Evolutionary conservation across 2,329 filamentous ascomycete genomes (phyloP).

Genomic region (Alternaria longipes): DNA sequence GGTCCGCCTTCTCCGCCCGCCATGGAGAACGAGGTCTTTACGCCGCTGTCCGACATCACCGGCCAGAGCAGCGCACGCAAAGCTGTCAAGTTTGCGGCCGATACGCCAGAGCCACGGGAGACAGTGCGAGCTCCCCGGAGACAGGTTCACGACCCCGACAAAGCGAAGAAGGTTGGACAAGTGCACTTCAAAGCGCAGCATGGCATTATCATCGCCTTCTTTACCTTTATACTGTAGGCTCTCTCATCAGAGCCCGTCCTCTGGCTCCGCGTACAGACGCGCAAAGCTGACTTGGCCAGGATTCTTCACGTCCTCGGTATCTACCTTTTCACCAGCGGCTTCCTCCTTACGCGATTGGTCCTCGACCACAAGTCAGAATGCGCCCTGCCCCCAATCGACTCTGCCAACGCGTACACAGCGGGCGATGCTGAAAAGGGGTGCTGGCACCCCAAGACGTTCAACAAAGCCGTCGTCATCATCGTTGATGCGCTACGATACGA

Average conservation of each 20-base stretch:
- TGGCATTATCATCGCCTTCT: constrained; percentile 68
- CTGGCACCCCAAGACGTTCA: constrained; percentile 95
- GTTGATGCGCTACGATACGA: constrained; percentile 97
- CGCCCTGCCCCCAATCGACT: constrained; percentile 74
- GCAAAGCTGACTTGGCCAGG: constrained; percentile 50
- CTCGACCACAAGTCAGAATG: constrained; percentile 81
- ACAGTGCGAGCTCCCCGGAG: constrained; percentile 13
- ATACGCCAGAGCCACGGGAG: constrained; percentile 32
- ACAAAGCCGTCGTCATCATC: constrained; percentile 88
- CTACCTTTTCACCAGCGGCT: constrained; percentile 92
- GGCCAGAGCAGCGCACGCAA: constrained; percentile 45
- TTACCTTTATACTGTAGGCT: constrained; percentile 70
- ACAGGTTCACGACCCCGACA: constrained; percentile 25
- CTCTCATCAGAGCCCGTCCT: not conserved
- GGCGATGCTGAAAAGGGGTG: constrained; percentile 71
- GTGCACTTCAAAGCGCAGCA: constrained; percentile 64
- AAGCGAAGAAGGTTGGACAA: constrained; percentile 54
- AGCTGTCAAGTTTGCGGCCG: constrained; percentile 23
- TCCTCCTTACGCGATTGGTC: constrained; percentile 87
- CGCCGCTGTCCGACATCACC: constrained; percentile 50
- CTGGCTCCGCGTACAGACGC: not conserved
- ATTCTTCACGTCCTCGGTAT: constrained; percentile 81
- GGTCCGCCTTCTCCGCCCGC: constrained; percentile 15
- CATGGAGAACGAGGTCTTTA: constrained; percentile 51
- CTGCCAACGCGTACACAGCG: constrained; percentile 45